Conservation (phyloP, 495 filamentous ascomycete genomes). For the Trichoderma orchidacearum region DNA sequence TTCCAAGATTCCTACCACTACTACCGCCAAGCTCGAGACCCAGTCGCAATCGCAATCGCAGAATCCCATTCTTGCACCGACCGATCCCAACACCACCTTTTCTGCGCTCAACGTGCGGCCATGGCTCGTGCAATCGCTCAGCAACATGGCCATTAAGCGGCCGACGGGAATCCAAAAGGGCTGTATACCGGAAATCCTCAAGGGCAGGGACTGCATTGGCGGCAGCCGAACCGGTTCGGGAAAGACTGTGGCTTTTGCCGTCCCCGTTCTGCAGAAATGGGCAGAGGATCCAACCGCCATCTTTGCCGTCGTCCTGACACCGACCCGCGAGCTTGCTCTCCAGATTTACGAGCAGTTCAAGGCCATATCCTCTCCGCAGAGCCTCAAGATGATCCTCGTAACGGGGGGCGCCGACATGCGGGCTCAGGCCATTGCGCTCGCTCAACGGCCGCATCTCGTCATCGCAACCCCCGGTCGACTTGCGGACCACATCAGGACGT, state of each 20-base stretch:
- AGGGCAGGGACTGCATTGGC: conserved; percentile 86
- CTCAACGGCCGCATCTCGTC: conserved; percentile 73
- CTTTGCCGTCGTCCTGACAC: conserved; percentile 79
- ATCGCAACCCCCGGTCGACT: conserved; percentile 91
- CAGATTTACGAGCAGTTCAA: conserved; percentile 95
- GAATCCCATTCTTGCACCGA: conserved; percentile 18
- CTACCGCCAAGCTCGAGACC: conserved; percentile 5
- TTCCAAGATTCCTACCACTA: too few relatives aligned
- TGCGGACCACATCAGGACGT: conserved; percentile 84
- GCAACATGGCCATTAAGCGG: conserved; percentile 73
- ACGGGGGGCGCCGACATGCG: conserved; percentile 92
- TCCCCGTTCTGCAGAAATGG: conserved; percentile 88
- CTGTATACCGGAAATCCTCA: conserved; percentile 81
- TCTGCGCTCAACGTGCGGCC: conserved; percentile 59
- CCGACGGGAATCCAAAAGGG: conserved; percentile 87
- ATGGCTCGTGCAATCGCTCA: conserved; percentile 80
- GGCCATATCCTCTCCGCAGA: conserved; percentile 74
- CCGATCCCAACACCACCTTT: conserved; percentile 51
- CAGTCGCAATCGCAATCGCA: conserved; percentile 6
- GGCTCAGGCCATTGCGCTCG: conserved; percentile 68
- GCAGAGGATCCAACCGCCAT: conserved; percentile 83
- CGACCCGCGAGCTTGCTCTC: conserved; percentile 83
- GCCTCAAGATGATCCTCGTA: conserved; percentile 71
- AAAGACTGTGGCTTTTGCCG: conserved; percentile 95
- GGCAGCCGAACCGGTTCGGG: conserved; percentile 93